Conservation (phyloP, 768 basidiomycete species). For the Russula ochroleuca region DNA sequence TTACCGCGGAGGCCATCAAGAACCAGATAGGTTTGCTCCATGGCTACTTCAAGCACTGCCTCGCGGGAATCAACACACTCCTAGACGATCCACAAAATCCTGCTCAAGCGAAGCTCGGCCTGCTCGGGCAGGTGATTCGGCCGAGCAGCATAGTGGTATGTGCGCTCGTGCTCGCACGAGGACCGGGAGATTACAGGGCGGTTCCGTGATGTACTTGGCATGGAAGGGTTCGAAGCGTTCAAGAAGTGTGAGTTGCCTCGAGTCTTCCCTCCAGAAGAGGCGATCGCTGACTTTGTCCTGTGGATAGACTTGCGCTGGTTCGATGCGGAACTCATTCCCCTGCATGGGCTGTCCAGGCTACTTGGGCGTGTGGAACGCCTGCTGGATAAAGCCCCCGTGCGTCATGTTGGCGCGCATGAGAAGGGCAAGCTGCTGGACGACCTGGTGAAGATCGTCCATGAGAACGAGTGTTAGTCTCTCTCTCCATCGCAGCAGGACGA, state of each 20-base stretch:
- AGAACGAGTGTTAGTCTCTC: constrained; percentile 22
- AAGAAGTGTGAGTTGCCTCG: constrained; percentile 54
- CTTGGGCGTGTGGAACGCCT: constrained; percentile 59
- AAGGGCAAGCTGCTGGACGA: constrained; percentile 31
- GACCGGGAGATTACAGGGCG: constrained; percentile 26
- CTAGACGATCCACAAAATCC: constrained; percentile 61
- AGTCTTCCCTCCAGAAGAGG: neutral
- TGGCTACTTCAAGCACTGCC: constrained; percentile 61
- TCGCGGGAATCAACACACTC: constrained; percentile 44
- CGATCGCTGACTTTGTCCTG: neutral
- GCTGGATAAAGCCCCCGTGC: constrained; percentile 44
- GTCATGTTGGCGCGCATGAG: constrained; percentile 42
- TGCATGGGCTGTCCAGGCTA: constrained; percentile 70
- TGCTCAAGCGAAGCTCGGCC: constrained; percentile 68
- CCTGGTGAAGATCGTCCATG: constrained; percentile 25
- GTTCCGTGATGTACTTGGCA: constrained; percentile 25
- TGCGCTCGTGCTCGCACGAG: constrained; percentile 17
- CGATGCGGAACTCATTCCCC: constrained; percentile 68
- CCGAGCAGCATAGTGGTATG: constrained; percentile 36
- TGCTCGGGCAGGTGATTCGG: constrained; percentile 70
- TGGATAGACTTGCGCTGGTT: constrained; percentile 64
- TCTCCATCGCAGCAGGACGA: too few relatives aligned
- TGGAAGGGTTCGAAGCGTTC: constrained; percentile 31
- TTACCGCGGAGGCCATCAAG: constrained; percentile 61
- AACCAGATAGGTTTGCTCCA: constrained; percentile 84